Conservation (phyloP, 1,139 yeast species). For the Scheffersomyces insectosa region DNA sequence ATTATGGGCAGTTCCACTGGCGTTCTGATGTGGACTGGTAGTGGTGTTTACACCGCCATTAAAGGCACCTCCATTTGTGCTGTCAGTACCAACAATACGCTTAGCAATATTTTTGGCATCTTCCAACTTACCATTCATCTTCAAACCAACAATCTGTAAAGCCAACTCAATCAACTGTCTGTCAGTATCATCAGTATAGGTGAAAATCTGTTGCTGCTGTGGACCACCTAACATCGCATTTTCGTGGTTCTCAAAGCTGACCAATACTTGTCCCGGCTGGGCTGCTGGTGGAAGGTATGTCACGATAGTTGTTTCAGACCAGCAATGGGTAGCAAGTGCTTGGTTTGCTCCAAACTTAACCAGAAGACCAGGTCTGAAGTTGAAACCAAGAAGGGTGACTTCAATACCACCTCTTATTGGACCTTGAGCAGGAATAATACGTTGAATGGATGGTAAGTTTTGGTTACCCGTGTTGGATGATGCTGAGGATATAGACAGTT, state of each 20-base stretch:
- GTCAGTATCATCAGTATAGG: constrained; percentile 91
- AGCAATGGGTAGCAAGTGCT: constrained; percentile 89
- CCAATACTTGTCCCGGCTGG: constrained; percentile 88
- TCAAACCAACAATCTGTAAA: constrained; percentile 88
- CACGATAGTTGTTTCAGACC: constrained; percentile 93
- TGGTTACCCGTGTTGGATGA: constrained; percentile 9
- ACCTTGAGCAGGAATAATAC: constrained; percentile 93
- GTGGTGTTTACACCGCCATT: constrained; percentile 8
- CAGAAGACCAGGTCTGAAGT: constrained; percentile 76
- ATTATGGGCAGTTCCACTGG: constrained; percentile 7
- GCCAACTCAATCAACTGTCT: constrained; percentile 90
- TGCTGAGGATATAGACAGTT: constrained; percentile 8
- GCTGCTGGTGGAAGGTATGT: constrained; percentile 91
- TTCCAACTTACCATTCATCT: constrained; percentile 91
- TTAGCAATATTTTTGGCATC: constrained; percentile 90
- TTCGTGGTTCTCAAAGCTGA: constrained; percentile 64
- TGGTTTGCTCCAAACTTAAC: constrained; percentile 85
- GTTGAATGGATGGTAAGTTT: constrained; percentile 61
- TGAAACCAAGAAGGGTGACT: constrained; percentile 82
- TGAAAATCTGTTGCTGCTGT: constrained; percentile 63
- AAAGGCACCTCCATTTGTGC: constrained; percentile 10
- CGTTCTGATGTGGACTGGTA: constrained; percentile 4
- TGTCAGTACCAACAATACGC: constrained; percentile 71
- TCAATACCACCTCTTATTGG: constrained; percentile 95
- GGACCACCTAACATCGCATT: constrained; percentile 28